Evolutionary conservation across 371 early-diverging fungal species (phyloP), one percentile per base, ranked within the genome.

Genomic region (Rhizopus microsporus): DNA sequence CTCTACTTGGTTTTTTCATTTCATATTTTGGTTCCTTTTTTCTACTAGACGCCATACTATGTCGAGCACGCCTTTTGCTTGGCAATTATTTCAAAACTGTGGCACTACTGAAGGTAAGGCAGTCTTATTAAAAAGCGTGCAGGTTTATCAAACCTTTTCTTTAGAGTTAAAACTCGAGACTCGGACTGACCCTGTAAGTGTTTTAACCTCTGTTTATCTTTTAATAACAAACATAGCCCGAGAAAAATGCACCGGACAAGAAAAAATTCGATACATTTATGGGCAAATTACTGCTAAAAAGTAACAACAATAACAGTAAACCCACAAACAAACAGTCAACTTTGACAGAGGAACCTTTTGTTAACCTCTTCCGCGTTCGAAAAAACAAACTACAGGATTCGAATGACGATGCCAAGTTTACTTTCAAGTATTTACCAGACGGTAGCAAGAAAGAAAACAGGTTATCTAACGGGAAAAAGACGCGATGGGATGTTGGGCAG

Each of bases 201-300:
- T n/a, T n/a, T 15, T 13, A 43, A 15, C 10, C 6, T 43, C 15
- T 10, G 16, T 43, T 15, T 43, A 43, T 43, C 43, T n/a, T 38
- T 10, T 13, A 43, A 43, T n/a, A 6, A 10, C 43, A n/a, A 43
- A 43, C 43, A 43, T 45, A 47, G 30, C 7, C 7, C 12, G 31
- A 3, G 13, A 13, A 47, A 10, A 29, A 31, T 31, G 31, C 7
- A 31, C 34, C 45, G 8, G 44, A 34, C 6, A 51, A 43, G 33
- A 45, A 57, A 48, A 72, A 67, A 35, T 72, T 68, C 48, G 73
- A 69, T 7, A 59, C 38, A 40, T 72, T 72, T 30, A 72, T 72
- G 73, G 73, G 73, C 17, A 69, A 68, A 39, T 16, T 72, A 56
- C 39, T 72, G 23, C 55, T 72, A 9, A 37, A 63, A 37, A 60